Evolutionary conservation across 495 filamentous ascomycete species (phyloP), one percentile per base, ranked within the genome.

Genomic region (Neurospora sp.): DNA sequence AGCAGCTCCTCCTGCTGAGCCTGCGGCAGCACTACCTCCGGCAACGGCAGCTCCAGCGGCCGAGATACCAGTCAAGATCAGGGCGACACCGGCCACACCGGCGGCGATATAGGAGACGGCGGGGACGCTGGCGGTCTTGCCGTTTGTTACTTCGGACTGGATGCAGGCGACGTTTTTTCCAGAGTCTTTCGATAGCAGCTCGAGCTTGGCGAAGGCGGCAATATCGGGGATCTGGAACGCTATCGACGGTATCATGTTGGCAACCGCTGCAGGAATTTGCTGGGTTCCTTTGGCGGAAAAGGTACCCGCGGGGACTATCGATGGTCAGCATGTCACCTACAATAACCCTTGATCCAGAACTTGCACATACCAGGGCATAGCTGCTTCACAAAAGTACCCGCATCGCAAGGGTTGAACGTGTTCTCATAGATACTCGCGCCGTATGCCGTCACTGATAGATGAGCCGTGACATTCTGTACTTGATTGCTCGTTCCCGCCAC

Each of bases 151-250:
- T 10, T 88, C 79, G 5, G 94, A 94, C 75, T 92, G 82, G 37
- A 98, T 89, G 81, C 96, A 99, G 16, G 94, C 95, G 10, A 97
- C 85, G 71, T 90, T 84, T 61, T 84, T 75, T 35, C 85, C 86
- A 18, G 82, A 85, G 20, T 31, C 22, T 11, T 90, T 87, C 20
- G 91, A 85, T 70, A 86, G 89, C 5, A 99, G 85, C 74, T 93
- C 82, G 72, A 99, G 80, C 48, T 90, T 94, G 42, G 93, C 96
- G 81, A 92, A 83, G 41, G 95, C 94, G 65, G 94, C 93, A 71
- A 99, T 88, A 82, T 99, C 93, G 35, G 96, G 96, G 42, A 99
- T 85, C 71, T 88, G 87, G 82, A 98, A 99, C 5, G 96, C 96
- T 75, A 99, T 97, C 0, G 90, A 86, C 10, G 96, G 96, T 71